A percentile compares a stretch with the other conserved stretches of the same genome.
phyloP scores from a whole-genome alignment of 345 rosid genomes.

The Aegle marmelos region DNA sequence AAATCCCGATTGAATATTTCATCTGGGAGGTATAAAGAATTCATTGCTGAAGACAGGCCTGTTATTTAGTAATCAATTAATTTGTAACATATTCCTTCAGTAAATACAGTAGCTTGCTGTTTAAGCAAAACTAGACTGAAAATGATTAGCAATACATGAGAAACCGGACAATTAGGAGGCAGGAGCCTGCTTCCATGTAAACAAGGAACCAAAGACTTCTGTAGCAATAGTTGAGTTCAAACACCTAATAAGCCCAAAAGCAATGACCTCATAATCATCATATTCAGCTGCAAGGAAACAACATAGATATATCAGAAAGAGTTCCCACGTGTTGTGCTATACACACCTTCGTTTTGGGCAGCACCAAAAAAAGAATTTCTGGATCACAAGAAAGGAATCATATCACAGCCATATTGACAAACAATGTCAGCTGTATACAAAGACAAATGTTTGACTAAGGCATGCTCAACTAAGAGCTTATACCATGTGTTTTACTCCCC shows the following conservation, averaged over 20 bases:
- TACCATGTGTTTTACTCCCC: background rate
- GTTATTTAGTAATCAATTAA: background rate
- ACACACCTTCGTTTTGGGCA: background rate
- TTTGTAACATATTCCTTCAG: background rate
- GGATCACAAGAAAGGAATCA: background rate
- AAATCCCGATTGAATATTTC: background rate
- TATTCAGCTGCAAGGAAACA: constrained; percentile 3
- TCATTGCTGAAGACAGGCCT: background rate
- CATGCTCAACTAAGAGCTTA: background rate
- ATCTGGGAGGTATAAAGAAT: background rate
- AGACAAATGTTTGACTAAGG: background rate
- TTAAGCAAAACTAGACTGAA: background rate
- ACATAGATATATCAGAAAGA: background rate
- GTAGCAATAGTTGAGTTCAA: background rate
- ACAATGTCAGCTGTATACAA: background rate
- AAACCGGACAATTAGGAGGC: background rate
- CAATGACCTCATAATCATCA: background rate
- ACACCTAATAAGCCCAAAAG: background rate
- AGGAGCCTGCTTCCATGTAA: background rate
- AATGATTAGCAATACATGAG: background rate
- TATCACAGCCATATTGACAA: background rate
- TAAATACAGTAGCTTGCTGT: background rate
- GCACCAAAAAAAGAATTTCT: background rate
- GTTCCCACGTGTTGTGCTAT: background rate
- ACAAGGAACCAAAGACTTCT: background rate